phyloP scores from a whole-genome alignment of 179 eudicot genomes.

The Amaranthus tricolor region DNA sequence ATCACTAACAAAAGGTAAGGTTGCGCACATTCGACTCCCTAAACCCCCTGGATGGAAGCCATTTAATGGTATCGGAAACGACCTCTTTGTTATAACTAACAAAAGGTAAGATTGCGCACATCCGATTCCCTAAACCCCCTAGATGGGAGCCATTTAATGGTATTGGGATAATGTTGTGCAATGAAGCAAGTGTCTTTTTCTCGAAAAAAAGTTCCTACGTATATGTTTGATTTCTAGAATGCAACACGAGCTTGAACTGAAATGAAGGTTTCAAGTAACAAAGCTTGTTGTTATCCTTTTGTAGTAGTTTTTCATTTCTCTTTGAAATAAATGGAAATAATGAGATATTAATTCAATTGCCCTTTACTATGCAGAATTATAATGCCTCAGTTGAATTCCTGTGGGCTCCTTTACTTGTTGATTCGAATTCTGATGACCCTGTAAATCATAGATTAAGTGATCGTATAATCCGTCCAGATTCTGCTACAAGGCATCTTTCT shows the following conservation, averaged over 20 bases:
- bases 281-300: background rate
- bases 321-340: background rate
- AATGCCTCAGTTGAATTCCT: slow-evolving; percentile 88
- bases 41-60: no score
- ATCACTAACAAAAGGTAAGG: no score
- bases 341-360: slow-evolving; percentile 12
- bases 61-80: no score
- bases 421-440: slow-evolving; percentile 94
- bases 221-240: background rate
- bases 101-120: no score
- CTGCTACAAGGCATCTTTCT: slow-evolving; percentile 70
- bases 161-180: background rate
- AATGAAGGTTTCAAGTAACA: background rate
- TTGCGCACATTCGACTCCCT: no score
- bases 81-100: no score
- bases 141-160: no score
- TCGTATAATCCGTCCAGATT: slow-evolving; percentile 81
- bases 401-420: slow-evolving; percentile 96
- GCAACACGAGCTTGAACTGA: background rate
- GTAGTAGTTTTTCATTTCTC: background rate
- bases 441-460: slow-evolving; percentile 84
- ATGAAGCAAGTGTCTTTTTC: no score
- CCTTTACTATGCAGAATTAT: slow-evolving; percentile 57
- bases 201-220: no score
- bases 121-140: no score